Conservation (phyloP, 805 yeast genomes). For the Saturnispora serradocipensis region DNA sequence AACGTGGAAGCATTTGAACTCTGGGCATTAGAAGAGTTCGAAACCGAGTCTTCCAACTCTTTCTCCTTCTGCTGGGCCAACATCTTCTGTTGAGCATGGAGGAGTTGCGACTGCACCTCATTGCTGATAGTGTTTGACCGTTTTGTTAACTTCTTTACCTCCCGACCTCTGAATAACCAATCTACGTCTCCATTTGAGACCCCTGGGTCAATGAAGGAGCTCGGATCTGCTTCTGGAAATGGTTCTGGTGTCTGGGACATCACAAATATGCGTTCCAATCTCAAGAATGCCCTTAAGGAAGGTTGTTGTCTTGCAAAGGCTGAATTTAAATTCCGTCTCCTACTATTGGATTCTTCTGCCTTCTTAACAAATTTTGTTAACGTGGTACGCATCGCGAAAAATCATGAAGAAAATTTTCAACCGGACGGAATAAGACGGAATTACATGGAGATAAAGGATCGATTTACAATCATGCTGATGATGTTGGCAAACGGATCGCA, state of each 20-base stretch:
- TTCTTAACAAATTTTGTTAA: not conserved
- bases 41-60: not conserved
- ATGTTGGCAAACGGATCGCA: not conserved
- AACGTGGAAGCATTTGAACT: not conserved
- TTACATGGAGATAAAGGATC: not conserved
- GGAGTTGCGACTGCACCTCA: constrained; percentile 25
- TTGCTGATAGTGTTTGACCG: constrained; percentile 26
- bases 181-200: constrained; percentile 72
- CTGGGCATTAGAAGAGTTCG: not conserved
- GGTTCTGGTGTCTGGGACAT: constrained; percentile 1
- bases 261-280: not conserved
- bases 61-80: constrained; percentile 9
- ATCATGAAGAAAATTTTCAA: not conserved
- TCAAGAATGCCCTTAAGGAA: not conserved
- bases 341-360: not conserved
- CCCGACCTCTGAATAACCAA: constrained; percentile 78
- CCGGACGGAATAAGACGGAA: not conserved
- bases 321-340: not conserved
- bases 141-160: constrained; percentile 43
- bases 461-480: not conserved
- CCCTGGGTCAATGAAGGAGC: constrained; percentile 31
- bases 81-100: constrained; percentile 24
- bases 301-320: not conserved
- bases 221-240: constrained; percentile 6
- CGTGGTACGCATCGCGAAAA: not conserved